Evolutionary conservation across 1,139 yeast genomes (phyloP), one percentile per base, ranked within the genome.

Genomic region (Magnusiomyces suaveolens): DNA sequence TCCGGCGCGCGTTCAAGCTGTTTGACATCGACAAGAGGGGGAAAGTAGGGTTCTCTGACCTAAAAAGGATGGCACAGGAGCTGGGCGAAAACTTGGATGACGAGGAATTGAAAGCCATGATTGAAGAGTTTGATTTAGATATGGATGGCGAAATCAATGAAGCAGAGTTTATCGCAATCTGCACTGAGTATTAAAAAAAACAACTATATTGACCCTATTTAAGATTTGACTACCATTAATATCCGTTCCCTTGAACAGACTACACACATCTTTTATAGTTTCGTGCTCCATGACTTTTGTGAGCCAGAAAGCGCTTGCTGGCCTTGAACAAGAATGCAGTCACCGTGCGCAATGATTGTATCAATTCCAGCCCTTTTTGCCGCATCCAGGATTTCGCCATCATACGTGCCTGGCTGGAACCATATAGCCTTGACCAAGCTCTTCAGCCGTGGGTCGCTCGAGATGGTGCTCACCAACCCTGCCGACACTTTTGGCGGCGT

Each of bases 141-240:
- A 96, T 87, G 59, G 98, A 94, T 68, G 98, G 97, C 51, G 96
- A 87, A 62, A 89, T 94, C 62, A 85, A 84, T 63, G 94, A 87
- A 65, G 92, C 88, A 60, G 99, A 94, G 72, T 94, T 92, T 69
- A 87, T 88, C 59, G 85, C 87, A 58, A 88, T 90, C 50, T 88
- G 96, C 67, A 82, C 88, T 29, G 96, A 88, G 54, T 67, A 67
- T 56, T 69, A 58, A 58, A 20, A 14, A 43, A 29, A 29, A 29
- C 12, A 29, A 29, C 6, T 29, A 29, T n/a, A n/a, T n/a, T n/a
- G n/a, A n/a, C n/a, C n/a, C n/a, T n/a, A n/a, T n/a, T n/a, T n/a
- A n/a, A n/a, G 16, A 10, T 36, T 36, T 36, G 16, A 4, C 29
- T 26, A 26, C 10, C 29, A 18, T 47, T 23, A 23, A n/a, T n/a